Base-by-base conservation (phyloP, 805 yeast species). In the Zygosaccharomyces siamensis region DNA sequence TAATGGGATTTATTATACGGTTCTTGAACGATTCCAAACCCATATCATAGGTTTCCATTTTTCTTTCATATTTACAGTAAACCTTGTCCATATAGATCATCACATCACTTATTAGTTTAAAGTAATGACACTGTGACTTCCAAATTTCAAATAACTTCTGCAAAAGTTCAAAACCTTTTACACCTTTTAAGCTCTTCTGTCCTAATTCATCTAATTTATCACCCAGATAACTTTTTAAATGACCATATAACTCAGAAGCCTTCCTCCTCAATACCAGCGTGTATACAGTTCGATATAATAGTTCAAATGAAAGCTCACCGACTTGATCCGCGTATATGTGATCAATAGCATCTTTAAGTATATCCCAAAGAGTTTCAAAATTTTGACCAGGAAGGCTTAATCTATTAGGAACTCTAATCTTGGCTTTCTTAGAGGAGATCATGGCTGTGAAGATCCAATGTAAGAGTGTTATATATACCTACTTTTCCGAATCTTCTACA, bases 51-150 rank as follows among this genome's bases (percentile, higher is more conserved):
- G 84, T 74, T 49, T 82, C 69, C 3, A 85, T 80, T 44, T 80
- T 69, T 56, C 79, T 82, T 47, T 74, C 72, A 54, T 84, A 90
- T 55, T 80, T 82, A 24, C 89, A 86, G 57, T 86, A 89, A 0
- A 87, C 96, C 39, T 95, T 76, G 61, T 89, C 95, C 61, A 90
- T 66, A 60, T 89, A 89, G 86, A 89, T 83, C 62, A 88, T 70
- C 3, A 89, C 86, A 64, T 90, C 96, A 57, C 90, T 78, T 39
- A 88, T 78, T 76, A 87, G 80, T 53, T 86, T 75, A 83, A 87
- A 85, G 43, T 84, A 75, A 35, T 81, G 73, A 33, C 82, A 64
- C 62, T 86, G 92, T 42, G 82, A 87, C 32, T 78, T 74, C 96
- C 96, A 89, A 2, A 52, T 54, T 3, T 50, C 44, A 2, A 72